Evolutionary conservation across 2,329 filamentous ascomycete genomes (phyloP).

Genomic region (Colletotrichum filicis): DNA sequence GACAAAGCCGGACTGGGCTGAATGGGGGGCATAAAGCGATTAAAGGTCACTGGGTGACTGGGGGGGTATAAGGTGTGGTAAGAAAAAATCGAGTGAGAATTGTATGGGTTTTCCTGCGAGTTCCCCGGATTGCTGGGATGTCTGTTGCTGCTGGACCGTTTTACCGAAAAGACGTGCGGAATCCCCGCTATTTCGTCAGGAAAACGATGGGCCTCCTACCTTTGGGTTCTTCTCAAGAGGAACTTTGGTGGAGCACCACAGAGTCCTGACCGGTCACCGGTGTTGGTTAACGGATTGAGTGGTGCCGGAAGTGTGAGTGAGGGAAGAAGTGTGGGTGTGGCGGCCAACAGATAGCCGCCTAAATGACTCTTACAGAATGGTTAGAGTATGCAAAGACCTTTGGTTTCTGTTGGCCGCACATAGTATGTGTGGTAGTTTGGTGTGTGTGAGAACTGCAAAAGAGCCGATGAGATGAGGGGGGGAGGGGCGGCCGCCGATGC

Average conservation of each 20-base stretch:
- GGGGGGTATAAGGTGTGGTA: not conserved
- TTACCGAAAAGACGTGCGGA: conserved; percentile 23
- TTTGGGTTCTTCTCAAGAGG: not conserved
- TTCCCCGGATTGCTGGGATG: conserved; percentile 7
- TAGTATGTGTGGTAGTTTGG: not conserved
- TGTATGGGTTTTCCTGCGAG: not conserved
- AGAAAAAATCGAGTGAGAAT: not conserved
- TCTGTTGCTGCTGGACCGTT: not conserved
- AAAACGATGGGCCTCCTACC: conserved; percentile 21
- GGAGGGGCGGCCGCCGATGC: not conserved
- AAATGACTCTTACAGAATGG: not conserved
- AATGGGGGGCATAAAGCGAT: not conserved
- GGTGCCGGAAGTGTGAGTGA: not conserved
- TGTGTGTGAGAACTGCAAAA: not conserved
- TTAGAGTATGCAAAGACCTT: not conserved
- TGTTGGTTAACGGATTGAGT: not conserved
- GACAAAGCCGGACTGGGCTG: not conserved
- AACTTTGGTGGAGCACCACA: conserved; percentile 17
- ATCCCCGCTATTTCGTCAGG: conserved; percentile 31
- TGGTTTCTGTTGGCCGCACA: conserved; percentile 4
- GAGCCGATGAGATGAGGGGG: not conserved
- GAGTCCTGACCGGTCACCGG: conserved; percentile 9
- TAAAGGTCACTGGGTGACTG: not conserved
- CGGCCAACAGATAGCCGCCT: not conserved
- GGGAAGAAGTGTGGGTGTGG: not conserved